Percentiles rank a stretch among this genome's conserved stretches.
These are phyloP conservation scores for Apiotrichum brassicae DNA, from an alignment of 1,284 basidiomycete genomes.

Conservation along the genomic window DNA sequence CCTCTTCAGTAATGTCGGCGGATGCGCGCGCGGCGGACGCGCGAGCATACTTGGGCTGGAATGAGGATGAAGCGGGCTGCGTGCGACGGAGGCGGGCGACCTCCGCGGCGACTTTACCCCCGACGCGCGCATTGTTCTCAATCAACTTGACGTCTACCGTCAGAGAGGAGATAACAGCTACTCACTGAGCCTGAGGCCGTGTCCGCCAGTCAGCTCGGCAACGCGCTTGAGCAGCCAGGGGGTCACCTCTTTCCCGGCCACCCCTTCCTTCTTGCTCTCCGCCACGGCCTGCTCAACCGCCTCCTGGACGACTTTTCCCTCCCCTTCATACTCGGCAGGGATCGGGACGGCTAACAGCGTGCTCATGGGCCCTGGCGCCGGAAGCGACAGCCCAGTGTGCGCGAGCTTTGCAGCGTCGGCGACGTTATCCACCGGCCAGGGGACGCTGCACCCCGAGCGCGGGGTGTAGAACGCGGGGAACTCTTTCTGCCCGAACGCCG, in stretches of 20 bases:
- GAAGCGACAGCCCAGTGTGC: conserved; percentile 43
- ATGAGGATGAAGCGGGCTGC: no score
- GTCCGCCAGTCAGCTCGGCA: conserved; percentile 69
- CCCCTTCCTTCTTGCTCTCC: conserved; percentile 75
- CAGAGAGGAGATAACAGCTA: no score
- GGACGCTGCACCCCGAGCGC: conserved; percentile 60
- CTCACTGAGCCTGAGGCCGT: conserved; percentile 65
- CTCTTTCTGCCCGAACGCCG: conserved; percentile 69
- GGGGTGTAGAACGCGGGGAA: conserved; percentile 92
- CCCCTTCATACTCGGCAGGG: conserved; percentile 64
- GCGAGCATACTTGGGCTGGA: no score
- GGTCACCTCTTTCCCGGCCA: conserved; percentile 89
- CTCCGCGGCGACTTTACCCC: conserved; percentile 73
- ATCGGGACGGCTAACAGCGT: conserved; percentile 86
- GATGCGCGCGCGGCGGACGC: no score
- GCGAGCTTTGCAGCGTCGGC: conserved; percentile 17
- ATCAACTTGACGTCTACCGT: conserved; percentile 77
- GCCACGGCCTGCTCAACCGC: conserved; percentile 77
- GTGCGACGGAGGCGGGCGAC: conserved; percentile 44
- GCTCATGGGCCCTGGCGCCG: conserved; percentile 32
- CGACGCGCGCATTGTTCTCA: conserved; percentile 83
- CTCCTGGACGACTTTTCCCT: conserved; percentile 65
- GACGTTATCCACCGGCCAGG: conserved; percentile 14
- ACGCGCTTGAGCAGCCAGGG: conserved; percentile 90
- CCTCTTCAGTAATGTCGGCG: no score